Evolutionary conservation across 768 basidiomycete genomes (phyloP), one percentile per base, ranked within the genome.

Genomic region (Melanogaster broomeanus): DNA sequence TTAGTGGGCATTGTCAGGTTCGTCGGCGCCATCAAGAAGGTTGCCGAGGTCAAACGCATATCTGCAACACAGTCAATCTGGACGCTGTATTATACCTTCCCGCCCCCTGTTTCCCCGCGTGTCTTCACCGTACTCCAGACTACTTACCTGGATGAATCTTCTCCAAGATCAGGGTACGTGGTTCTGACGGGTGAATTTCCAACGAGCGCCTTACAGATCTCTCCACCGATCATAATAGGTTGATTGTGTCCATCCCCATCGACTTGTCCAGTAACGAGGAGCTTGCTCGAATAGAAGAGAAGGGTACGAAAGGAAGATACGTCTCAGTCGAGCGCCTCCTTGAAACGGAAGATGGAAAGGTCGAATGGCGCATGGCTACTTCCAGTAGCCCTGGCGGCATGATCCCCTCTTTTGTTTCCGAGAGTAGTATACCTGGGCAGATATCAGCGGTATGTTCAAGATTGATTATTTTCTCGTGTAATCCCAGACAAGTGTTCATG

Each of bases 311-410:
- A 55, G 89, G 84, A 2, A 81, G 79, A 59, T 90, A 90, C 61
- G 82, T 80, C 34, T 81, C 83, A 57, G 83, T 87, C 4, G 90
- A 91, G 67, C 77, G 78, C 27, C 60, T 92, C 46, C 66, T 72
- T 38, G 85, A 87, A 65, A 77, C 84, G 35, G 79, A 79, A 18
- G 72, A 80, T 53, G 89, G 85, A 44, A 78, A 68, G 42, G 79
- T 82, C 12, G 87, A 90, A 66, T 91, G 88, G 88, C 75, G 81
- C 35, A 89, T 91, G 88, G 88, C 88, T 3, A 88, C 87, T 2
- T 84, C 85, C 22, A 85, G 84, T 58, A 81, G 79, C 3, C 81
- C 87, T 12, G 87, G 86, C 22, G 89, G 89, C 21, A 76, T 65
- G 46, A 84, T 90, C 39, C 88, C 88, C 1, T 69, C 72, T 15